phyloP scores from a whole-genome alignment of 2,329 filamentous ascomycete species.

The Penicillium sclerotigenum region DNA sequence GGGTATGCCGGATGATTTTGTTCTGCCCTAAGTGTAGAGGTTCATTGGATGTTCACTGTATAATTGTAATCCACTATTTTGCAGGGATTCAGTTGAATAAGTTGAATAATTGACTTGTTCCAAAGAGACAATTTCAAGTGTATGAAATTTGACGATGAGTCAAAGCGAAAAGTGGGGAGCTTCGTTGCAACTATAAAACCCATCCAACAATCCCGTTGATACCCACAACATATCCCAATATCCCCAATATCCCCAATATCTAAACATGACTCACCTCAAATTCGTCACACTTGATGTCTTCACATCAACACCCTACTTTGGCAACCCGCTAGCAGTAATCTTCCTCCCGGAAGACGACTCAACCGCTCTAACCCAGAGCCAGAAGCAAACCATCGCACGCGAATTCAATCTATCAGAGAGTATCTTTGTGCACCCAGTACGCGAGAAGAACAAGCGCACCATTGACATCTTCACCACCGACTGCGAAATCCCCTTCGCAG shows the following conservation, averaged over 20 bases:
- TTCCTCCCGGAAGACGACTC: slow-evolving; percentile 36
- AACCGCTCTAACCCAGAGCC: slow-evolving; percentile 42
- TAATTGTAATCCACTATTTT: not conserved
- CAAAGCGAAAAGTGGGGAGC: slow-evolving; percentile 1
- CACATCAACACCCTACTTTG: slow-evolving; percentile 42
- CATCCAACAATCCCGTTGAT: not conserved
- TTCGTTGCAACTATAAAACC: not conserved
- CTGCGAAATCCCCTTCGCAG: slow-evolving; percentile 55
- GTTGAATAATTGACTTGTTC: not conserved
- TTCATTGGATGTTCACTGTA: not conserved
- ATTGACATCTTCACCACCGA: slow-evolving; percentile 56
- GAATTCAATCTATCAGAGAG: slow-evolving; percentile 61
- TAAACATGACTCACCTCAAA: slow-evolving; percentile 27
- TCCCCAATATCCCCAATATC: not conserved
- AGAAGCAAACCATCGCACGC: slow-evolving; percentile 53
- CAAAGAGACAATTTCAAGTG: not conserved
- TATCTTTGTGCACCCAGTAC: slow-evolving; percentile 49
- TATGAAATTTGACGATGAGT: not conserved
- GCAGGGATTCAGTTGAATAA: not conserved
- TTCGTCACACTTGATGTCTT: slow-evolving; percentile 45
- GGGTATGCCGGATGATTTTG: slow-evolving; percentile 16
- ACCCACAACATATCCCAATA: not conserved
- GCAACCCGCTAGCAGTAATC: slow-evolving; percentile 58
- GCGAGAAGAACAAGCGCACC: slow-evolving; percentile 17
- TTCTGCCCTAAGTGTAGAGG: not conserved